Base-by-base conservation (phyloP, 2,329 filamentous ascomycete species). In the Cadophora sp. region DNA sequence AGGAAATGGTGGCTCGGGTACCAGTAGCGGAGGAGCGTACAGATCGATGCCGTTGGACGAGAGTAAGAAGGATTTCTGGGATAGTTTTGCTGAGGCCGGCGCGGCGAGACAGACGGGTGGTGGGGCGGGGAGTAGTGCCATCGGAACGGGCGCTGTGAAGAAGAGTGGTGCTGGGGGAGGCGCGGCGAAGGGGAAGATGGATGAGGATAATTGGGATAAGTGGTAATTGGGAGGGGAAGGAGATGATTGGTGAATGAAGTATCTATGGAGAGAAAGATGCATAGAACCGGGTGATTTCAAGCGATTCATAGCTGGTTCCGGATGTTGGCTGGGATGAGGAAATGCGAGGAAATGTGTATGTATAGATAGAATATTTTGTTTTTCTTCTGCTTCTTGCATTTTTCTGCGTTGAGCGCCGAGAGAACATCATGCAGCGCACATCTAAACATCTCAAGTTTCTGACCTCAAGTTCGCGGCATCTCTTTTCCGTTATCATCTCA, bases 21-120 rank as follows among this genome's bases (percentile, higher is more conserved):
- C 53, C 74, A 76, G 64, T 73, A 68, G 71, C 74, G 50, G 71
- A 74, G 51, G 43, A 12, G 64, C 72, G 37, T 80, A 77, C 60
- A 76, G 81, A 66, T 66, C 81, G 77, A 64, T 82, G 79, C 66
- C 75, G 37, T 75, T 88, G 62, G 84, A 89, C 76, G 84, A 83
- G 85, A 91, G 79, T 86, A 92, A 90, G 80, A 91, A 91, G 78
- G 91, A 92, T 73, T 97, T 97, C 80, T 97, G 94, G 94, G 94
- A 97, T 78, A 91, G 91, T 73, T 97, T 98, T 80, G 91, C 93
- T 0, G 88, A 86, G 31, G 73, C 73, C 1, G 76, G 73, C 0
- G 64, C 22, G 14, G 55, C 63, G 48, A 73, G 69, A 31, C 59
- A 64, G 40, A 14, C 53, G 29, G 53, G 53, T 37, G 48, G 62